Conservation (phyloP, 2,329 filamentous ascomycete species). For the Cyphellophora attinorum region DNA sequence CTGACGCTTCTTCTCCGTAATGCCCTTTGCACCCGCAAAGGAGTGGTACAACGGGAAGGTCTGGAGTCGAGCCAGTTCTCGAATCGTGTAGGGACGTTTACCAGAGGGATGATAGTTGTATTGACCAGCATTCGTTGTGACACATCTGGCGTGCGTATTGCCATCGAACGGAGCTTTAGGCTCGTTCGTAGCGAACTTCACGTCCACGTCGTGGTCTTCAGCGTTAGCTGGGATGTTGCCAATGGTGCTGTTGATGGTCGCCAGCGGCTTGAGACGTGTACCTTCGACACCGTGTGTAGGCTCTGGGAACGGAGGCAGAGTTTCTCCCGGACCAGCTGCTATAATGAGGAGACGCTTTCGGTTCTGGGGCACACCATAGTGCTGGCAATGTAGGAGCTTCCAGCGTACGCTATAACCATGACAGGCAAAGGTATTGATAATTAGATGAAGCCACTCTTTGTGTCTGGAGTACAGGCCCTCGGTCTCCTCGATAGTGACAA, state of each 20-base stretch:
- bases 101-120: conserved; percentile 59
- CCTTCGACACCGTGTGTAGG: conserved; percentile 44
- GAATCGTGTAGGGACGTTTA: conserved; percentile 50
- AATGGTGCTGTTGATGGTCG: conserved; percentile 35
- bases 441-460: conserved; percentile 44
- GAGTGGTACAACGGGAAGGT: conserved; percentile 55
- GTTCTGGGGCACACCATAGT: conserved; percentile 41
- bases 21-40: conserved; percentile 38
- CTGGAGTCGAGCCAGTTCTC: conserved; percentile 61
- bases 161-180: conserved; percentile 34
- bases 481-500: conserved; percentile 73
- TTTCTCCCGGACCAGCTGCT: conserved; percentile 56
- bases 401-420: conserved; percentile 62
- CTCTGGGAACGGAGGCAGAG: conserved; percentile 54
- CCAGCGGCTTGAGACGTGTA: conserved; percentile 23
- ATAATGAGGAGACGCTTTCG: conserved; percentile 43
- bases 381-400: conserved; percentile 44
- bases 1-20: conserved; percentile 43
- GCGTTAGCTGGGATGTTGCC: conserved; percentile 28
- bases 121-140: conserved; percentile 54
- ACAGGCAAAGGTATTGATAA: conserved; percentile 56
- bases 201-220: conserved; percentile 31
- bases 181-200: conserved; percentile 19
- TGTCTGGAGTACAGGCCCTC: conserved; percentile 54
- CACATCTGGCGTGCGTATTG: conserved; percentile 43